Conservation (phyloP, 2,329 filamentous ascomycete species). For the Fusarium goolgardi region DNA sequence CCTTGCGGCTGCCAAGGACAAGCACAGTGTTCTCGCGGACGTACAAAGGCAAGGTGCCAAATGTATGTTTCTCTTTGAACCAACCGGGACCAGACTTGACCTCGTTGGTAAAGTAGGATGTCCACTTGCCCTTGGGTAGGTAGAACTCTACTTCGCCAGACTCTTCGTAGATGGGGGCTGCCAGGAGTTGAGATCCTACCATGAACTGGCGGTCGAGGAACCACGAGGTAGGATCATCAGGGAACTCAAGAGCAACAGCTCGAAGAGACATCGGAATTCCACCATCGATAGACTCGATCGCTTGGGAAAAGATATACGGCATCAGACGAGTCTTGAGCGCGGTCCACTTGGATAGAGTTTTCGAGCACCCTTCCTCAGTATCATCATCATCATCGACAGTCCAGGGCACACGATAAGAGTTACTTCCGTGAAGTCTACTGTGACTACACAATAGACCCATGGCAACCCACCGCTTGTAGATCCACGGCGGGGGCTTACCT, state of each 20-base stretch:
- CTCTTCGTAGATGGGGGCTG: constrained; percentile 73
- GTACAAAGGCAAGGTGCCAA: constrained; percentile 68
- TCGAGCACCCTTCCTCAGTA: constrained; percentile 65
- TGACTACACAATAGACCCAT: constrained; percentile 78
- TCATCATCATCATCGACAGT: constrained; percentile 73
- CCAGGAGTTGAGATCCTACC: constrained; percentile 73
- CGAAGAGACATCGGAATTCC: constrained; percentile 72
- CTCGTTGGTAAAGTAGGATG: constrained; percentile 61
- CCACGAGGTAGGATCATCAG: constrained; percentile 75
- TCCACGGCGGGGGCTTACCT: constrained; percentile 72
- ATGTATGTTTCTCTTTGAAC: constrained; percentile 70
- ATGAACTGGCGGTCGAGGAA: constrained; percentile 78
- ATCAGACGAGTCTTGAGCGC: constrained; percentile 63
- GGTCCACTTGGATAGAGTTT: constrained; percentile 60
- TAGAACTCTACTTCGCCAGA: constrained; percentile 75
- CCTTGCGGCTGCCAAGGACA: constrained; percentile 57
- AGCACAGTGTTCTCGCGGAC: constrained; percentile 65
- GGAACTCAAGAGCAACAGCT: constrained; percentile 76
- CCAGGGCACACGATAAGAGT: constrained; percentile 81
- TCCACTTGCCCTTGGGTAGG: constrained; percentile 63
- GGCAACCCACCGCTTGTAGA: constrained; percentile 84
- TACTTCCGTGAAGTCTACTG: constrained; percentile 76
- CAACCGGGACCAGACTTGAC: constrained; percentile 64
- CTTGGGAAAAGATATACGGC: constrained; percentile 64
- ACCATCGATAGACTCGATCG: constrained; percentile 54